These are phyloP conservation scores for Hyaloscypha hepaticicola DNA, from an alignment of 495 filamentous ascomycete species.

Conservation along the genomic window DNA sequence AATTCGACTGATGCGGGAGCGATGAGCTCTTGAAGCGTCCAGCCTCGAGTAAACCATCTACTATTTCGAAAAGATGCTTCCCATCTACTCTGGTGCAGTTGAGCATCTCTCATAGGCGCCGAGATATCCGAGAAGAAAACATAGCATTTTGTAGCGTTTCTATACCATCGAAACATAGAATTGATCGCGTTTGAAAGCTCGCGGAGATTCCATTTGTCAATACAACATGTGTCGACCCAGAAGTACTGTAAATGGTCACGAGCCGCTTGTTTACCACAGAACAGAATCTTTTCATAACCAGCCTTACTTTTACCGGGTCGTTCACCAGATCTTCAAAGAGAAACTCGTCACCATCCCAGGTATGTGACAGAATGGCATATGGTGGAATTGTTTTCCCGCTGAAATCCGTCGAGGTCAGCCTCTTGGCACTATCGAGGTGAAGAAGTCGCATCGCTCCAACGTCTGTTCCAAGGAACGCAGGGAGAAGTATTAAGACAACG, in stretches of 20 bases:
- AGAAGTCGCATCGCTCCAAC: conserved; percentile 18
- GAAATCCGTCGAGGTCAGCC: conserved; percentile 18
- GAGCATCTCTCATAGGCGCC: not conserved
- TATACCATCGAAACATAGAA: conserved; percentile 30
- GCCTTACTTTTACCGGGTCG: conserved; percentile 25
- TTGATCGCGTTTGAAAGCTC: conserved; percentile 35
- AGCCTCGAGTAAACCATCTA: too few relatives aligned
- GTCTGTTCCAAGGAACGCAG: conserved; percentile 10
- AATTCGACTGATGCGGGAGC: conserved; percentile 37
- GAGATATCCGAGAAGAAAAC: conserved; percentile 20
- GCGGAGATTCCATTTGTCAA: conserved; percentile 31
- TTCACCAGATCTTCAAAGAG: conserved; percentile 28
- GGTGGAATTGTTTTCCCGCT: conserved; percentile 25
- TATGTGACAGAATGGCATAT: conserved; percentile 36
- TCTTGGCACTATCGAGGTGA: conserved; percentile 12
- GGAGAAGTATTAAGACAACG: conserved; percentile 17
- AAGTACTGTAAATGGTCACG: conserved; percentile 17
- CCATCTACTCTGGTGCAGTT: conserved; percentile 20
- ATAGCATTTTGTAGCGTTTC: conserved; percentile 16
- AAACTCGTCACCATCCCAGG: conserved; percentile 32
- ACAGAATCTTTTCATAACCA: conserved; percentile 35
- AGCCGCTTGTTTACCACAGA: conserved; percentile 34
- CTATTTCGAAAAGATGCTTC: conserved; percentile 22
- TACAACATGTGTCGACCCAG: conserved; percentile 20
- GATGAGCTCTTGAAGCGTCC: conserved; percentile 33